These are phyloP conservation scores for Ganoderma leucocontextum DNA, from an alignment of 1,284 basidiomycete species.

Conservation along the genomic window DNA sequence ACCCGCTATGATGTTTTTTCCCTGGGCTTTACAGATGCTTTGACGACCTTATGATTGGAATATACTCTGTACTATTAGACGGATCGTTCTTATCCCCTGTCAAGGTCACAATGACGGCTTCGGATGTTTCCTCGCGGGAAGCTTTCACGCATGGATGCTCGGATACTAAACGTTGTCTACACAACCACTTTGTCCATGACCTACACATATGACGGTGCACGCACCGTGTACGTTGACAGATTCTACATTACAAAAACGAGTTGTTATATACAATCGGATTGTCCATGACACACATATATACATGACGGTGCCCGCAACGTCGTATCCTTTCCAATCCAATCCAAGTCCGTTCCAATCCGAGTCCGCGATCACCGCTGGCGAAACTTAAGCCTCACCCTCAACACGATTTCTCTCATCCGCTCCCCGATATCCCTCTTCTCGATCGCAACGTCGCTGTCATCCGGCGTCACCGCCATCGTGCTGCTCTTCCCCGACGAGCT, in stretches of 20 bases:
- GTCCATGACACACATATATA: neutral
- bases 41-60: neutral
- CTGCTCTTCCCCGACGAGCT: conserved; percentile 8
- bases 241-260: neutral
- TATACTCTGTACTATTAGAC: neutral
- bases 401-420: conserved; percentile 4
- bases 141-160: too few species aligned
- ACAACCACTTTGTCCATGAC: too few species aligned
- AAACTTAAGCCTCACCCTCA: neutral
- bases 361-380: neutral
- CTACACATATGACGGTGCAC: too few species aligned
- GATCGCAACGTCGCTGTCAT: conserved; percentile 4
- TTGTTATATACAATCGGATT: neutral
- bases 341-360: neutral
- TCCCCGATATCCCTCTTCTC: conserved; percentile 12
- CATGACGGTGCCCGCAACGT: conserved; percentile 1
- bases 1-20: conserved; percentile 11
- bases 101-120: neutral
- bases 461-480: conserved; percentile 5
- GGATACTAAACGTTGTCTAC: too few species aligned
- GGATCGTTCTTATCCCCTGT: neutral
- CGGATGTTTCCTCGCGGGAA: too few species aligned
- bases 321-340: neutral
- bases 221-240: neutral
- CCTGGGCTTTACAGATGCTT: neutral